Evolutionary conservation across 2,329 filamentous ascomycete genomes (phyloP).

Genomic region (Diaporthe eres): DNA sequence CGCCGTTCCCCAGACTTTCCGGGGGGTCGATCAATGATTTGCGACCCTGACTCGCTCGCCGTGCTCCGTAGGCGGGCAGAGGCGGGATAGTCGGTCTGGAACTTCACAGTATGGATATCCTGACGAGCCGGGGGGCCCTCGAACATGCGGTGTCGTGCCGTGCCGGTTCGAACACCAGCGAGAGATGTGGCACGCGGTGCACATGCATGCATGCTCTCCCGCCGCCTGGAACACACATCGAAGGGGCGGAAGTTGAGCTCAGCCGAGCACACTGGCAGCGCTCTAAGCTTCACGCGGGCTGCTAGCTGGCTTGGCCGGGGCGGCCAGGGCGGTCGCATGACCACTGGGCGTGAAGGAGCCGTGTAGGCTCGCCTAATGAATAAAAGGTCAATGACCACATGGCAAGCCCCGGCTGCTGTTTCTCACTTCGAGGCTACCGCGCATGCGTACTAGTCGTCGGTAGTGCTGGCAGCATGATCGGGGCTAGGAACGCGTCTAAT

Average conservation of each 20-base stretch:
- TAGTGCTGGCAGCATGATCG: constrained; percentile 32
- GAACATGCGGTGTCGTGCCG: constrained; percentile 32
- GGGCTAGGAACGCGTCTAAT: constrained; percentile 30
- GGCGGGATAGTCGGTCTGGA: constrained; percentile 32
- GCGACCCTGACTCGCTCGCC: constrained; percentile 24
- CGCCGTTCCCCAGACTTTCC: constrained; percentile 28
- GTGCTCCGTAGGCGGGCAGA: not conserved
- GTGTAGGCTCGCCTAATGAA: not conserved
- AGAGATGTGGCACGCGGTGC: constrained; percentile 2
- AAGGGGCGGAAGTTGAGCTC: not conserved
- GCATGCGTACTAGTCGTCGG: constrained; percentile 13
- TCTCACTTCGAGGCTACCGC: not conserved
- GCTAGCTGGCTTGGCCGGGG: constrained; percentile 27
- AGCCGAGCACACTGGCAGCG: constrained; percentile 25
- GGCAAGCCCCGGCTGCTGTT: not conserved
- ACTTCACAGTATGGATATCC: constrained; percentile 21
- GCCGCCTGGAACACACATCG: not conserved
- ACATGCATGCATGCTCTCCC: not conserved
- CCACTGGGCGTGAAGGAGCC: constrained; percentile 2
- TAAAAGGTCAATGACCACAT: constrained; percentile 22
- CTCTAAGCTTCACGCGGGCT: constrained; percentile 21
- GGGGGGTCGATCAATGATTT: constrained; percentile 19
- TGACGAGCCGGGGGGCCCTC: constrained; percentile 6
- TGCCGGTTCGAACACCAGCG: constrained; percentile 27
- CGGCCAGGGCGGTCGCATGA: constrained; percentile 34